Base-by-base conservation (phyloP, 1,284 basidiomycete species). In the Ceraceosorus bombacis region DNA sequence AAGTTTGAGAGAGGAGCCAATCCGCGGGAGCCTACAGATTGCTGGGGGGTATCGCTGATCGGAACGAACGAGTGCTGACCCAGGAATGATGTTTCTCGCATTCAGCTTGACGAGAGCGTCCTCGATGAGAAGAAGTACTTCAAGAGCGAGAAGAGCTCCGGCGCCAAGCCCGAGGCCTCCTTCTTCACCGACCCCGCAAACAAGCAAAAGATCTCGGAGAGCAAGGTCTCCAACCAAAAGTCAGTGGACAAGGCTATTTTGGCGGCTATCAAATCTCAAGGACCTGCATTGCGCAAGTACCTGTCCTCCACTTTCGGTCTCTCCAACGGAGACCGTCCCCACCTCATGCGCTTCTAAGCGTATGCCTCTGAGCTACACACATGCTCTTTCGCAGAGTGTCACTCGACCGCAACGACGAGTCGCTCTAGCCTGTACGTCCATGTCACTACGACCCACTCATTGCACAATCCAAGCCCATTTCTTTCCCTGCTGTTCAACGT, bases 161-260 rank as follows among this genome's bases (percentile, higher is more conserved):
- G 95, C 83, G 79, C 85, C 71, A 91, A 92, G 74, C 92, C 96
- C 83, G 88, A 88, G 76, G 91, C 95, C 80, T 94, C 95, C 83
- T 98, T 97, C 80, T 86, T 87, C 74, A 90, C 89, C 74, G 92
- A 92, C 83, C 88, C 88, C 67, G 91, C 91, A 82, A 83, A 84
- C 78, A 98, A 95, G 85, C 88, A 89, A 79, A 81, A 88, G 43
- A 86, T 93, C 81, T 86, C 93, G 51, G 89, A 88, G 79, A 85
- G 87, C 79, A 93, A 90, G 84, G 86, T 88, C 62, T 83, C 85
- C 58, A 90, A 93, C 81, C 95, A 98, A 83, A 97, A 96, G 85
- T 83, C 60, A 43, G 66, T 96, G 66, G 95, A 99, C 82, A 85
- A 86, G 79, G 84, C 83, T 54, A 80, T 99, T 74, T 80, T 96